Conservation (phyloP, 106 monocot species). For the Xerophyta viscosa region DNA sequence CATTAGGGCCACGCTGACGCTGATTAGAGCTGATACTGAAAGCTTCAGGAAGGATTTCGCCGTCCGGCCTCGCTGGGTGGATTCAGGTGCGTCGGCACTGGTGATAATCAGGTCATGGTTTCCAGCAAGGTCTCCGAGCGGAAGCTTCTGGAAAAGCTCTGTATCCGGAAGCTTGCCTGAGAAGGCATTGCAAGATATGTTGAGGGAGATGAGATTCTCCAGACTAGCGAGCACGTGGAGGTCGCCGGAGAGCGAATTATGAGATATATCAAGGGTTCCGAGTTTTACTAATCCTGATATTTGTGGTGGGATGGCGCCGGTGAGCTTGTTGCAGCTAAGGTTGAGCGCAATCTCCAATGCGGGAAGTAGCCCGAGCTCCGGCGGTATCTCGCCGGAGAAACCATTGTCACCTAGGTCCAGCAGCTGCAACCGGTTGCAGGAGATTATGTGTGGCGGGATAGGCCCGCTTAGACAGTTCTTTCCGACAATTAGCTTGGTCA, state of each 20-base stretch:
- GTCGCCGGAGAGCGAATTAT: slow-evolving; percentile 20
- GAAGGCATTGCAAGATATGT: slow-evolving; percentile 27
- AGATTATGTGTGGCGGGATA: slow-evolving; percentile 9
- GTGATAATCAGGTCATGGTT: too few relatives aligned
- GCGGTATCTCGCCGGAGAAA: slow-evolving; percentile 13
- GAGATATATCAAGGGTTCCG: slow-evolving; percentile 24
- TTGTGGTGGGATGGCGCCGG: slow-evolving; percentile 11
- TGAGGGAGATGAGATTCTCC: slow-evolving; percentile 15
- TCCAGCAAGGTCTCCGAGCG: slow-evolving; percentile 8
- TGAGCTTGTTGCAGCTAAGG: slow-evolving; percentile 26
- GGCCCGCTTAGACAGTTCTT: slow-evolving; percentile 26
- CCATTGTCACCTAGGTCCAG: slow-evolving; percentile 20
- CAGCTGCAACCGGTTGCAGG: slow-evolving; percentile 15
- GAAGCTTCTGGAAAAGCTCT: slow-evolving; percentile 17
- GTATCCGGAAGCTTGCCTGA: slow-evolving; percentile 13
- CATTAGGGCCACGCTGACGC: slow-evolving; percentile 40
- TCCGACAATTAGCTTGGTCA: slow-evolving; percentile 68
- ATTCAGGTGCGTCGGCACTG: too few relatives aligned
- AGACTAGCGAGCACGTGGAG: slow-evolving; percentile 8
- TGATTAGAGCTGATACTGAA: slow-evolving; percentile 57
- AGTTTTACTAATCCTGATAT: slow-evolving; percentile 15
- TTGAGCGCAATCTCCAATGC: slow-evolving; percentile 19
- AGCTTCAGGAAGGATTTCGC: slow-evolving; percentile 46
- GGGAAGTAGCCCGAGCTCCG: slow-evolving; percentile 7
- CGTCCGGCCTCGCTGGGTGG: too few relatives aligned